These are phyloP conservation scores for Globisporangium recalcitrans DNA, from an alignment of 352 stramenopile genomes.

Conservation along the genomic window DNA sequence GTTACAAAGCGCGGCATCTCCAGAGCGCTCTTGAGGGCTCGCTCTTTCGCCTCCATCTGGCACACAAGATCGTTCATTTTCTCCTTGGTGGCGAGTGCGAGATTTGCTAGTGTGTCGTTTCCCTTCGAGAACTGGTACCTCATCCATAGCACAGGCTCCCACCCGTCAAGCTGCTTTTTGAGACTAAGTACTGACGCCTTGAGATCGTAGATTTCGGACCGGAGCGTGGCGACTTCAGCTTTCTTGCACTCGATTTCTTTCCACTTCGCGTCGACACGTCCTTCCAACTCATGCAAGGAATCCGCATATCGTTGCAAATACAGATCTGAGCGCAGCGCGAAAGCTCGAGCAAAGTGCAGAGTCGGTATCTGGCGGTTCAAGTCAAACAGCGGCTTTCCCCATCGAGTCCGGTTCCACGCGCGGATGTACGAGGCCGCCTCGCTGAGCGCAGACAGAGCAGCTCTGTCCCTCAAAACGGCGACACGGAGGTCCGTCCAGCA, in stretches of 20 bases:
- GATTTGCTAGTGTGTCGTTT: not conserved
- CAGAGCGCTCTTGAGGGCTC: slow-evolving; percentile 9
- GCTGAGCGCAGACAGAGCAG: slow-evolving; percentile 25
- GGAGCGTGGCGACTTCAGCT: not conserved
- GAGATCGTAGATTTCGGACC: not conserved
- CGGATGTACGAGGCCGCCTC: slow-evolving; percentile 38
- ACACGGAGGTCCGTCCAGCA: slow-evolving; percentile 30
- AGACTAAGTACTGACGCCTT: not conserved
- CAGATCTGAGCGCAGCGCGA: slow-evolving; percentile 8
- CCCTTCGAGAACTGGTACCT: not conserved
- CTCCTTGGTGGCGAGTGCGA: not conserved
- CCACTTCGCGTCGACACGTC: not conserved
- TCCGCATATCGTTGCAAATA: not conserved
- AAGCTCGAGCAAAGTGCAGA: slow-evolving; percentile 27
- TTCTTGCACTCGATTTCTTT: not conserved
- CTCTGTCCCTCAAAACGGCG: slow-evolving; percentile 27
- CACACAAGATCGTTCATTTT: not conserved
- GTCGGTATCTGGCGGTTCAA: slow-evolving; percentile 29
- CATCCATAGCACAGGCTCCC: not conserved
- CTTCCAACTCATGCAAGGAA: not conserved
- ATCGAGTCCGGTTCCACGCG: slow-evolving; percentile 19
- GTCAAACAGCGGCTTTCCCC: slow-evolving; percentile 29
- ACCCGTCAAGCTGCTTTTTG: not conserved
- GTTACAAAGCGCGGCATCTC: slow-evolving; percentile 25
- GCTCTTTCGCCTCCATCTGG: not conserved